A percentile compares a stretch with the other conserved stretches of the same genome.
phyloP scores from a whole-genome alignment of 371 early-diverging fungal genomes.

The Mortierella sp. region DNA sequence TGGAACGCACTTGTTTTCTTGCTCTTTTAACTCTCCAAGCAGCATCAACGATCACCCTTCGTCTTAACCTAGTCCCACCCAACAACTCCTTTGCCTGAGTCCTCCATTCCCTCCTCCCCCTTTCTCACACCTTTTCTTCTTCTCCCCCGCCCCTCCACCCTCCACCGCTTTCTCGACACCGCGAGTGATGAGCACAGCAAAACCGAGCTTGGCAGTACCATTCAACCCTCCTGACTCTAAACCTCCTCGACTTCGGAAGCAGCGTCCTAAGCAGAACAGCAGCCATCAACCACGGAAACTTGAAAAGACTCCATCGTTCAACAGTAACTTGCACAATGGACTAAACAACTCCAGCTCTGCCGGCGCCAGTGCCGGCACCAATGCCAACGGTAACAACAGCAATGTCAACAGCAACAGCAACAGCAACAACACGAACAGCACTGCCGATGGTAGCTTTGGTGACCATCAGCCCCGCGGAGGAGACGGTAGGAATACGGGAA shows the following conservation, averaged over 20 bases:
- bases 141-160: slow-evolving; percentile 3
- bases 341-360: slow-evolving; percentile 13
- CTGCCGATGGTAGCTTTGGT: background rate
- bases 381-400: slow-evolving; percentile 9
- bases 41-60: slow-evolving; percentile 3
- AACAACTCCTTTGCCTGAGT: slow-evolving; percentile 26
- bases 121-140: background rate
- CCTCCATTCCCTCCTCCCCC: background rate
- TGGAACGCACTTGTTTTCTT: slow-evolving; percentile 26
- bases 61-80: background rate
- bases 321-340: slow-evolving; percentile 40
- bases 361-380: background rate
- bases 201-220: slow-evolving; percentile 52
- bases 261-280: slow-evolving; percentile 7
- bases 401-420: slow-evolving; percentile 8
- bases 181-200: slow-evolving; percentile 56
- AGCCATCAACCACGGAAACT: slow-evolving; percentile 33
- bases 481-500: slow-evolving; percentile 10
- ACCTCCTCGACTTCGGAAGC: slow-evolving; percentile 28
- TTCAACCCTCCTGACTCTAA: slow-evolving; percentile 48
- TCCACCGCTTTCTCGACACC: slow-evolving; percentile 6
- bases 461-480: slow-evolving; percentile 1
- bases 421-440: background rate
- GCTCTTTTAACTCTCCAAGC: slow-evolving; percentile 2
- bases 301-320: slow-evolving; percentile 43